Evolutionary conservation across 768 basidiomycete species (phyloP).

Genomic region (Leccinum variicolor): DNA sequence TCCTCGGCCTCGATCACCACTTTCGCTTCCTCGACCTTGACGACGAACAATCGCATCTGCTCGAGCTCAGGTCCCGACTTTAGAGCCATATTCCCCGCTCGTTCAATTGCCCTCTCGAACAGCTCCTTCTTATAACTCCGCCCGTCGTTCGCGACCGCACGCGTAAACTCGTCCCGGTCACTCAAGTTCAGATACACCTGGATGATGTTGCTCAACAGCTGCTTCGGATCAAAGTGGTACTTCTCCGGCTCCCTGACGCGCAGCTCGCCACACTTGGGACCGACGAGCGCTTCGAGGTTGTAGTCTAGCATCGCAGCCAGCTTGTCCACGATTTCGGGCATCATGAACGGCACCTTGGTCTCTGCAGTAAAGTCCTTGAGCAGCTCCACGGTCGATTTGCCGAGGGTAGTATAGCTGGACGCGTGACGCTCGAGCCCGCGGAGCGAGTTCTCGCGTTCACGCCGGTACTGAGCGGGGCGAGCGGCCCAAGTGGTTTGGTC

Average conservation of each 20-base stretch:
- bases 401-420: constrained; percentile 81
- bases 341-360: constrained; percentile 90
- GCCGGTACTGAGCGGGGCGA: constrained; percentile 64
- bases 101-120: constrained; percentile 74
- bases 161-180: constrained; percentile 72
- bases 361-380: constrained; percentile 91
- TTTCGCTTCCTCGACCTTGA: constrained; percentile 81
- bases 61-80: constrained; percentile 79
- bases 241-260: constrained; percentile 84
- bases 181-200: constrained; percentile 90
- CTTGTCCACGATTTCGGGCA: constrained; percentile 92
- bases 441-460: constrained; percentile 78
- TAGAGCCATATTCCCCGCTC: constrained; percentile 57
- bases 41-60: constrained; percentile 64
- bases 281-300: constrained; percentile 85
- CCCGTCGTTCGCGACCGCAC: constrained; percentile 90
- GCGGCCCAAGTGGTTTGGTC: constrained; percentile 68
- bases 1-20: constrained; percentile 83
- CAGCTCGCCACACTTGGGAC: constrained; percentile 84
- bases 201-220: constrained; percentile 79
- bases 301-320: constrained; percentile 97
- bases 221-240: constrained; percentile 83
- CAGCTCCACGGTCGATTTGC: constrained; percentile 84
- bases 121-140: constrained; percentile 83
- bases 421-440: constrained; percentile 82